Conservation (phyloP, 805 yeast genomes). For the Hagleromyces aurorensis region DNA sequence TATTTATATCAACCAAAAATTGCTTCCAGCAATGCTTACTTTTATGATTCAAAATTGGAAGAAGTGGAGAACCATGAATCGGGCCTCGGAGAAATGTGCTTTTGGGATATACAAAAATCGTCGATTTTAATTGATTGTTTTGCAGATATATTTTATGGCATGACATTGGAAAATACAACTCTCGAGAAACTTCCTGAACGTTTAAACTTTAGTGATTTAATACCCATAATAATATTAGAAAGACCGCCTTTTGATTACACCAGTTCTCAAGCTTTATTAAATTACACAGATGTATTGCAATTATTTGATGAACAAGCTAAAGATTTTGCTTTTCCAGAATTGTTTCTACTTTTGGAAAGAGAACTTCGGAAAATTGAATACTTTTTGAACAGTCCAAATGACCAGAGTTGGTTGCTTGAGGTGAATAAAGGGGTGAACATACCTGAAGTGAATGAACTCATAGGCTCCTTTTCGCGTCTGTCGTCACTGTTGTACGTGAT, state of each 20-base stretch:
- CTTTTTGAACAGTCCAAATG: conserved; percentile 19
- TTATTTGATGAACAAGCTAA: conserved; percentile 49
- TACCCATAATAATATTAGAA: conserved; percentile 40
- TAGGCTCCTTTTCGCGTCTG: conserved; percentile 26
- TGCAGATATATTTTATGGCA: conserved; percentile 39
- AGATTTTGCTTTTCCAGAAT: conserved; percentile 36
- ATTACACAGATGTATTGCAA: conserved; percentile 47
- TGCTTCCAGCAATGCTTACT: conserved; percentile 25
- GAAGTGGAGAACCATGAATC: conserved; percentile 36
- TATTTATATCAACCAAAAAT: conserved; percentile 40
- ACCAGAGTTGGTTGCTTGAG: conserved; percentile 23
- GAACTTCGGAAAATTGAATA: conserved; percentile 27
- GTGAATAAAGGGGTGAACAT: conserved; percentile 11
- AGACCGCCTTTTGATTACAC: conserved; percentile 58
- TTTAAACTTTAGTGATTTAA: conserved; percentile 38
- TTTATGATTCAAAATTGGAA: conserved; percentile 39
- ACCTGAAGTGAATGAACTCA: conserved; percentile 9
- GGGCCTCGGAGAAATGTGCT: conserved; percentile 33
- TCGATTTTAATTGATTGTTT: conserved; percentile 44
- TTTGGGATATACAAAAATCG: conserved; percentile 46
- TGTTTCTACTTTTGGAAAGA: conserved; percentile 30
- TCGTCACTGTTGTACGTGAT: conserved; percentile 43
- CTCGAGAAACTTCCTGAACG: conserved; percentile 35
- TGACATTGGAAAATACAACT: conserved; percentile 44
- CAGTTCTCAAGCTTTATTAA: conserved; percentile 45